Percentiles rank a stretch among this genome's conserved stretches.
phyloP scores from a whole-genome alignment of 2,329 filamentous ascomycete species.

The Xylaria multiplex region DNA sequence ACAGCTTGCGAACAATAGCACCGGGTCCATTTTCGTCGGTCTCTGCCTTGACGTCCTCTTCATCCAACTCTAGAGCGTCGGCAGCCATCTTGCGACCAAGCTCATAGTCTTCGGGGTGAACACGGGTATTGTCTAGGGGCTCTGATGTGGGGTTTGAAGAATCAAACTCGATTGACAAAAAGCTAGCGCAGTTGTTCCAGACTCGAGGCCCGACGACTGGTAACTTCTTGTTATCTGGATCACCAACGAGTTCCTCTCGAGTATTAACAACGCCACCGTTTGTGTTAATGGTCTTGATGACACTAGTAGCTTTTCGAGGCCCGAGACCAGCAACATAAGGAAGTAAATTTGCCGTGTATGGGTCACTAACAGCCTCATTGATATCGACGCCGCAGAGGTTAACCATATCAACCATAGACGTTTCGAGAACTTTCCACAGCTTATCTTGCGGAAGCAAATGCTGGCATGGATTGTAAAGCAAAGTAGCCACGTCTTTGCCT shows the following conservation, averaged over 20 bases:
- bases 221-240: conserved; percentile 79
- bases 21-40: conserved; percentile 88
- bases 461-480: conserved; percentile 90
- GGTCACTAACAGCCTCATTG: conserved; percentile 85
- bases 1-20: conserved; percentile 92
- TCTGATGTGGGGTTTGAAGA: conserved; percentile 83
- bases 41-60: conserved; percentile 97
- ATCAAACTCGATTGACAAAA: conserved; percentile 90
- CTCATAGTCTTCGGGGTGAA: conserved; percentile 98
- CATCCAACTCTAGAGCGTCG: conserved; percentile 93
- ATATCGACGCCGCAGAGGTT: conserved; percentile 96
- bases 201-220: conserved; percentile 88
- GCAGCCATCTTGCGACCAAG: conserved; percentile 98
- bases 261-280: conserved; percentile 89
- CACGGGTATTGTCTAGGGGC: conserved; percentile 94
- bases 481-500: conserved; percentile 84
- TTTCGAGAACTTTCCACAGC: conserved; percentile 85
- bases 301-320: conserved; percentile 85
- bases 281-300: conserved; percentile 89
- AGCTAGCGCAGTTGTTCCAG: conserved; percentile 97
- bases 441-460: conserved; percentile 89
- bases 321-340: conserved; percentile 93
- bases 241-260: conserved; percentile 87
- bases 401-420: conserved; percentile 98
- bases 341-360: conserved; percentile 85